Conservation (phyloP, 2,329 filamentous ascomycete genomes). For the Apiospora hydei region DNA sequence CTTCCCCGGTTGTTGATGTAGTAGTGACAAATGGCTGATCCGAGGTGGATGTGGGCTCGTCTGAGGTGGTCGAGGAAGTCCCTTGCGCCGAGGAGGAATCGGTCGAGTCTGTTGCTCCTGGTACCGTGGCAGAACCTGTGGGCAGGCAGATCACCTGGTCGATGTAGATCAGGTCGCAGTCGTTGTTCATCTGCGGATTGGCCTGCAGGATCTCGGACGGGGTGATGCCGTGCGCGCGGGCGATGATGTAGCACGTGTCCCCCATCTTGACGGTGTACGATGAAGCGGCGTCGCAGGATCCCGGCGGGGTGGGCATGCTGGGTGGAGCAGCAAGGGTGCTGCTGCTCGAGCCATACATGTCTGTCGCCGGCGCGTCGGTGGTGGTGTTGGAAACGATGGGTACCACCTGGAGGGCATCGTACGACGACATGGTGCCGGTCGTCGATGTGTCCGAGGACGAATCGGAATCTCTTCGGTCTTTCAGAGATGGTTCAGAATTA, state of each 20-base stretch:
- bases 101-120: neutral
- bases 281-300: neutral
- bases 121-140: neutral
- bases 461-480: no score
- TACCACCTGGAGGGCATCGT: neutral
- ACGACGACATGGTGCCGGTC: neutral
- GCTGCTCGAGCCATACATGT: neutral
- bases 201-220: neutral
- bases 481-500: no score
- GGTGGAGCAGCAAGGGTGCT: neutral
- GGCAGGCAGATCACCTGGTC: neutral
- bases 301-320: neutral
- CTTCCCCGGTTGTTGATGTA: neutral
- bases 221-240: neutral
- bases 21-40: neutral
- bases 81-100: neutral
- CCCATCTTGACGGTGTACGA: conserved; percentile 5
- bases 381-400: neutral
- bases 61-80: neutral
- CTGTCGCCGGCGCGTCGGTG: neutral
- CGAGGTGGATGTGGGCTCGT: neutral
- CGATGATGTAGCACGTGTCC: neutral
- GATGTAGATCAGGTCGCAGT: neutral
- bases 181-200: neutral
- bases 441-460: neutral